Evolutionary conservation across 306 rosid species (phyloP).

Genomic region (Cucumis sativus): DNA sequence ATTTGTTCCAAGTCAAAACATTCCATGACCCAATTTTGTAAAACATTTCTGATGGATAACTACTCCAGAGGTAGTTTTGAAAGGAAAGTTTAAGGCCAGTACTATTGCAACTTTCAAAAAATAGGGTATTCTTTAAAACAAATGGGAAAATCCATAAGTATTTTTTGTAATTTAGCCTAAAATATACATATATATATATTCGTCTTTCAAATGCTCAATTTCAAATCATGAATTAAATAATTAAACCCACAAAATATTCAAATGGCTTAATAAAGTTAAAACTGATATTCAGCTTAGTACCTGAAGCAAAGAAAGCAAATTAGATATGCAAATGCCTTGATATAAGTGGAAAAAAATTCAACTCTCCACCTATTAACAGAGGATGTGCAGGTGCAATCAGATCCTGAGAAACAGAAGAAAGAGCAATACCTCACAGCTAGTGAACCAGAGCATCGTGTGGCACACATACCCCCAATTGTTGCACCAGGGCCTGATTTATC

Average conservation of each 20-base stretch:
- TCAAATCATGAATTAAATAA: background rate
- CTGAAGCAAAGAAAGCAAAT: background rate
- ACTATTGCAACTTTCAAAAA: no score
- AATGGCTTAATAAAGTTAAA: background rate
- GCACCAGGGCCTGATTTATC: conserved; percentile 87
- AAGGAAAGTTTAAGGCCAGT: no score
- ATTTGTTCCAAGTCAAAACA: no score
- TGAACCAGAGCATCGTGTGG: conserved; percentile 97
- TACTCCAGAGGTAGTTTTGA: no score
- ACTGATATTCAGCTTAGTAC: background rate
- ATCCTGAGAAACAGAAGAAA: conserved; percentile 3
- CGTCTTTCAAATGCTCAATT: background rate
- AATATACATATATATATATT: background rate
- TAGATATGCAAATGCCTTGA: background rate
- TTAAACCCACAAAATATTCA: background rate
- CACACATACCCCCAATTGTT: conserved; percentile 98
- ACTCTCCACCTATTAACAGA: background rate
- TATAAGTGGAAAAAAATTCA: background rate
- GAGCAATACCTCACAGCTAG: conserved; percentile 74
- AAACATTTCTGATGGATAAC: no score
- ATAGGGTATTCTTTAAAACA: no score
- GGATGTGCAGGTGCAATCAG: background rate
- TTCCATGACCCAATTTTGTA: no score
- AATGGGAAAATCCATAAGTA: no score
- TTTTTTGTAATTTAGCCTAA: background rate